phyloP scores from a whole-genome alignment of 2,329 filamentous ascomycete genomes.

The Sarocladium kiliense region DNA sequence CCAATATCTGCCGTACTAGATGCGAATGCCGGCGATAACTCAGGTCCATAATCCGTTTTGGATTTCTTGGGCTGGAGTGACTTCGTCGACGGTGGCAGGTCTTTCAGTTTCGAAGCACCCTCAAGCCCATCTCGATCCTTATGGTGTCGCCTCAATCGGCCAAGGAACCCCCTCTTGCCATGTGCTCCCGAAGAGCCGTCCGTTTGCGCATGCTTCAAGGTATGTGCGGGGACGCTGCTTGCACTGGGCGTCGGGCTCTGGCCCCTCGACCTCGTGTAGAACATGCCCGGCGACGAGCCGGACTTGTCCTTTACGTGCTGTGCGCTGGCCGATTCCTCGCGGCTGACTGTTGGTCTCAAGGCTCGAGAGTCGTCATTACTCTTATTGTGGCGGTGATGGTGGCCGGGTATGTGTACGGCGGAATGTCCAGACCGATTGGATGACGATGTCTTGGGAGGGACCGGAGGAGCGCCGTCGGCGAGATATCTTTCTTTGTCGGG shows the following conservation, averaged over 20 bases:
- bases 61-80: conserved; percentile 48
- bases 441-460: conserved; percentile 56
- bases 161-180: conserved; percentile 45
- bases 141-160: conserved; percentile 42
- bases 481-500: conserved; percentile 65
- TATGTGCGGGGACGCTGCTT: conserved; percentile 47
- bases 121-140: conserved; percentile 50
- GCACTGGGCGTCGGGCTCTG: conserved; percentile 79
- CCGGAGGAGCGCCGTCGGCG: conserved; percentile 40
- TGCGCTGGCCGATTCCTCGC: conserved; percentile 61
- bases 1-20: conserved; percentile 21
- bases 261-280: conserved; percentile 53
- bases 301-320: conserved; percentile 43
- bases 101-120: conserved; percentile 33
- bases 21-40: conserved; percentile 32
- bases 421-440: conserved; percentile 55
- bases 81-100: conserved; percentile 47
- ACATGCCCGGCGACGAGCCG: conserved; percentile 38
- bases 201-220: conserved; percentile 2
- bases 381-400: conserved; percentile 63
- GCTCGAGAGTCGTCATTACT: conserved; percentile 62
- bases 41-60: conserved; percentile 39
- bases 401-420: conserved; percentile 60
- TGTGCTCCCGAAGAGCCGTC: conserved; percentile 54
- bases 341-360: conserved; percentile 66